Conservation (phyloP, 225 moss, liverwort and hornwort genomes). For the Rhytidiadelphus loreus region DNA sequence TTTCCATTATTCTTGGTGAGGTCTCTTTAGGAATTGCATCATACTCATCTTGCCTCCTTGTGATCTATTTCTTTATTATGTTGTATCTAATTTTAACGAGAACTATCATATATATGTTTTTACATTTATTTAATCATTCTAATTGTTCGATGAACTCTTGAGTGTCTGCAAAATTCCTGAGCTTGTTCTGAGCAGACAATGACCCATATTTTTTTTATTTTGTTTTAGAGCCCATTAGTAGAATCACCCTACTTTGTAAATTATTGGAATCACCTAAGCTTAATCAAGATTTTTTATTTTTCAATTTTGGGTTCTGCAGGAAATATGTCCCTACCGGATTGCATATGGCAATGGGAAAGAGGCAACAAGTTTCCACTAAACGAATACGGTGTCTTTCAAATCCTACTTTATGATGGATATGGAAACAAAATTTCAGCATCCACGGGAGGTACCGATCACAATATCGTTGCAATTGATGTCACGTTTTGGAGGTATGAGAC, state of each 20-base stretch:
- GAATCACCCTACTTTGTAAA: background rate
- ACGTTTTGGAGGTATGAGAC: background rate
- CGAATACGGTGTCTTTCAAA: constrained; percentile 10
- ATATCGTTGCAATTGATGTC: background rate
- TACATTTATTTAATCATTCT: background rate
- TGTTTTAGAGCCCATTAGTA: background rate
- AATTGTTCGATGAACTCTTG: background rate
- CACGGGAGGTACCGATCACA: background rate
- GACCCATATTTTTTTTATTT: background rate
- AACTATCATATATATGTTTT: background rate
- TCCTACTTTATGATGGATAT: background rate
- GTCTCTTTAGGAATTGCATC: background rate
- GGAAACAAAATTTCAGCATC: constrained; percentile 2
- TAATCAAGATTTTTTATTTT: background rate
- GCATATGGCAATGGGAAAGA: constrained; percentile 18
- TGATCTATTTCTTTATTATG: background rate
- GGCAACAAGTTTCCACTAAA: constrained; percentile 17
- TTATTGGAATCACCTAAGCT: too few relatives aligned
- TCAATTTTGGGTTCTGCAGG: background rate
- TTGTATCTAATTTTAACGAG: background rate
- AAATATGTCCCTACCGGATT: background rate
- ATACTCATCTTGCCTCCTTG: background rate
- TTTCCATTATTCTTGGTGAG: background rate
- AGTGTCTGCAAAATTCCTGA: background rate
- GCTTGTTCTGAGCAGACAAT: accelerated